Evolutionary conservation across 1,284 basidiomycete genomes (phyloP).

Genomic region (Ceraceosorus guamensis): DNA sequence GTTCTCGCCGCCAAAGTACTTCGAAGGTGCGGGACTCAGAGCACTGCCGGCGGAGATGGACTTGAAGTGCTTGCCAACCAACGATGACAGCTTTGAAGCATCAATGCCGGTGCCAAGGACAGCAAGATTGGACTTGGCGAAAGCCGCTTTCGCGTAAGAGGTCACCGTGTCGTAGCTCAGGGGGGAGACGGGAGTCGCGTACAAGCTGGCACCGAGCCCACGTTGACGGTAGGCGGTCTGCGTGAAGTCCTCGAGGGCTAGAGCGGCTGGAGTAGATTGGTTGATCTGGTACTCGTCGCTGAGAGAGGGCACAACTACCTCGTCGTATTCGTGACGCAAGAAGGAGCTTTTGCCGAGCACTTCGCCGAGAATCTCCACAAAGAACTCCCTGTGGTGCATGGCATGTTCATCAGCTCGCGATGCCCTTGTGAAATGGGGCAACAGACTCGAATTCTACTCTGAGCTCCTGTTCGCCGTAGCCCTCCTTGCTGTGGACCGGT

Average conservation of each 20-base stretch:
- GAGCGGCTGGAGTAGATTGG: slow-evolving; percentile 25
- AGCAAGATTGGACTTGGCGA: slow-evolving; percentile 45
- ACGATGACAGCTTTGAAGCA: slow-evolving; percentile 22
- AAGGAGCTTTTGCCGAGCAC: slow-evolving; percentile 37
- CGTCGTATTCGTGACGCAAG: slow-evolving; percentile 41
- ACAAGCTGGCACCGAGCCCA: slow-evolving; percentile 41
- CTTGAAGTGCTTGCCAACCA: slow-evolving; percentile 34
- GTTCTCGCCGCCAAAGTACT: slow-evolving; percentile 47
- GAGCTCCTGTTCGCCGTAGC: too few relatives aligned
- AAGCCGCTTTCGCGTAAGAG: slow-evolving; percentile 28
- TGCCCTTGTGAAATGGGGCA: too few relatives aligned
- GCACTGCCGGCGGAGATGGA: slow-evolving; percentile 16
- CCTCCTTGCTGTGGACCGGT: too few relatives aligned
- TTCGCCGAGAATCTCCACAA: slow-evolving; percentile 44
- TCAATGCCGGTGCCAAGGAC: slow-evolving; percentile 43
- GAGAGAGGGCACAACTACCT: slow-evolving; percentile 42
- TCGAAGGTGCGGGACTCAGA: slow-evolving; percentile 5
- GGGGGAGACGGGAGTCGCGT: slow-evolving; percentile 38
- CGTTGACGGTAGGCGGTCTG: slow-evolving; percentile 46
- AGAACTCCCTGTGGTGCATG: slow-evolving; percentile 26
- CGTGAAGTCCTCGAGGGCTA: slow-evolving; percentile 38
- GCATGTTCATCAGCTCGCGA: too few relatives aligned
- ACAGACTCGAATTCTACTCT: too few relatives aligned
- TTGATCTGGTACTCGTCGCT: slow-evolving; percentile 36
- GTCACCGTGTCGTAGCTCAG: slow-evolving; percentile 28